phyloP scores from a whole-genome alignment of 805 yeast genomes.

The Schwanniomyces occidentalis region DNA sequence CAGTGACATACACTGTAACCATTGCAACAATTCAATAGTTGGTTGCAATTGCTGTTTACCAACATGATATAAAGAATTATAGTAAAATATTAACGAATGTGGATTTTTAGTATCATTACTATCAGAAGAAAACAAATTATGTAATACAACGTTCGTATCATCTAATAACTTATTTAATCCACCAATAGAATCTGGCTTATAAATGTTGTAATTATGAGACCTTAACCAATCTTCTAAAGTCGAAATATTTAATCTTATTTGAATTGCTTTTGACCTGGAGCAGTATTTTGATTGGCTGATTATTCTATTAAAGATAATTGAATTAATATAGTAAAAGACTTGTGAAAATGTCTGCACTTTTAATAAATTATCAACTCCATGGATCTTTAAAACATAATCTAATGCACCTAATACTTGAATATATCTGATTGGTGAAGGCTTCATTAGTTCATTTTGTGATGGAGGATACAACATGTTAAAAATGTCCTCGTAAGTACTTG shows the following conservation, averaged over 20 bases:
- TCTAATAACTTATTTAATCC: conserved; percentile 22
- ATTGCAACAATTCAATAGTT: conserved; percentile 76
- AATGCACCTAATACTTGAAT: conserved; percentile 88
- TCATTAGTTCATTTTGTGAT: conserved; percentile 70
- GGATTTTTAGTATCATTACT: conserved; percentile 34
- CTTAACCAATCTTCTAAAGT: conserved; percentile 93
- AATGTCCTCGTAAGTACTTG: conserved; percentile 69
- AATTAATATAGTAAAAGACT: conserved; percentile 75
- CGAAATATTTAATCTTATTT: conserved; percentile 82
- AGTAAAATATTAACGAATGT: conserved; percentile 56
- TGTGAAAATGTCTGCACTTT: conserved; percentile 76
- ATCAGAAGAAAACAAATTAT: conserved; percentile 23
- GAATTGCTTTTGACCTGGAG: conserved; percentile 84
- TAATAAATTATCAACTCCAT: conserved; percentile 75
- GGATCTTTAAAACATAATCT: conserved; percentile 78
- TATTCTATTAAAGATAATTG: conserved; percentile 70
- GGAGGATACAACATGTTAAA: conserved; percentile 83
- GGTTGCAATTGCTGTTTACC: conserved; percentile 72
- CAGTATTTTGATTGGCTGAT: conserved; percentile 66
- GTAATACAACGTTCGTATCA: conserved; percentile 12
- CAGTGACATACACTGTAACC: conserved; percentile 84
- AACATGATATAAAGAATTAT: conserved; percentile 62
- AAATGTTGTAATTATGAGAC: conserved; percentile 53
- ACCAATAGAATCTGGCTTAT: conserved; percentile 32
- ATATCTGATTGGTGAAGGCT: conserved; percentile 85